A percentile compares a stretch with the other conserved stretches of the same genome.
These are phyloP conservation scores for Nakazawaea wickerhamii DNA, from an alignment of 805 yeast genomes.

Conservation along the genomic window DNA sequence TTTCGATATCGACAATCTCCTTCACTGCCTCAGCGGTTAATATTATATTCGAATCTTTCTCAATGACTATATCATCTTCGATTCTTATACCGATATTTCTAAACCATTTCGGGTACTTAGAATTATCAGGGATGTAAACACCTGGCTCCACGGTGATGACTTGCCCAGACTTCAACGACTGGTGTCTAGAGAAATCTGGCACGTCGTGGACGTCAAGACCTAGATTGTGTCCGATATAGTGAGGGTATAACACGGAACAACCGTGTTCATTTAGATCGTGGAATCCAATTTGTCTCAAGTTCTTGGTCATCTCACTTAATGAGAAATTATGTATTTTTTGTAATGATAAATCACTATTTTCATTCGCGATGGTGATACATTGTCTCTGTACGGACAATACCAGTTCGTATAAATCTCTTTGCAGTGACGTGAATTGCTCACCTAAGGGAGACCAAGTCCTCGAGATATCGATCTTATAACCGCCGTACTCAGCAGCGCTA, in stretches of 20 bases:
- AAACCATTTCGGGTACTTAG: slow-evolving; percentile 70
- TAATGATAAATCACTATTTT: slow-evolving; percentile 44
- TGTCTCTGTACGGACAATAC: slow-evolving; percentile 77
- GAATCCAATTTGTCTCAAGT: slow-evolving; percentile 72
- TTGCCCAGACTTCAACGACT: slow-evolving; percentile 56
- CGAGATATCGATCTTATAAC: slow-evolving; percentile 93
- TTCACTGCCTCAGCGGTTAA: slow-evolving; percentile 82
- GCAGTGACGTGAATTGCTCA: slow-evolving; percentile 70
- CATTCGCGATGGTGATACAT: slow-evolving; percentile 69
- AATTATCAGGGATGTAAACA: slow-evolving; percentile 73
- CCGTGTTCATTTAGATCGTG: slow-evolving; percentile 44
- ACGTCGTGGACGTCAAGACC: slow-evolving; percentile 90
- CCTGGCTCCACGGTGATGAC: slow-evolving; percentile 97
- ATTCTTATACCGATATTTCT: slow-evolving; percentile 90
- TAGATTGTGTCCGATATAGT: slow-evolving; percentile 90
- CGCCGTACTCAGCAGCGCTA: slow-evolving; percentile 92
- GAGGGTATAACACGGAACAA: slow-evolving; percentile 71
- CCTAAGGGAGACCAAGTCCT: slow-evolving; percentile 86
- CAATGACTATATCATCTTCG: slow-evolving; percentile 89
- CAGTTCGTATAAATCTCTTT: slow-evolving; percentile 81
- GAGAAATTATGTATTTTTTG: slow-evolving; percentile 75
- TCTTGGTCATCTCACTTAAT: slow-evolving; percentile 51
- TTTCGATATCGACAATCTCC: slow-evolving; percentile 78
- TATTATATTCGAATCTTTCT: slow-evolving; percentile 45
- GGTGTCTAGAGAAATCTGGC: slow-evolving; percentile 56